phyloP scores from a whole-genome alignment of 352 stramenopile genomes.

The Peronospora belbahrii region DNA sequence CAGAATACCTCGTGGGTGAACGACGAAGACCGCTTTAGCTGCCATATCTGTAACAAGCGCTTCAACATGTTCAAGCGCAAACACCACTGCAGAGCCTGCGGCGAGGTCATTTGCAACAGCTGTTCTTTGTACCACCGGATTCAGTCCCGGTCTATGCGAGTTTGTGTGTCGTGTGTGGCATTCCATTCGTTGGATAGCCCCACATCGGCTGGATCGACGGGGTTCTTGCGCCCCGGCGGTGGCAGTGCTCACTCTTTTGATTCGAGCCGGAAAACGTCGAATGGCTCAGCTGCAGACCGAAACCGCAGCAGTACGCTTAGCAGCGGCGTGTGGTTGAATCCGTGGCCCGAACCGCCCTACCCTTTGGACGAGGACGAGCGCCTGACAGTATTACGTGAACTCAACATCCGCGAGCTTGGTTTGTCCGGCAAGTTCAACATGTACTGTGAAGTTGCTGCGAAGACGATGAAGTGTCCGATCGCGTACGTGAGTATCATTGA shows the following conservation, averaged over 20 bases:
- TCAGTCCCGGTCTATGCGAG: constrained; percentile 76
- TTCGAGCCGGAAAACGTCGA: constrained; percentile 57
- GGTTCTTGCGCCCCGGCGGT: constrained; percentile 25
- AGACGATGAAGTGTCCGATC: constrained; percentile 86
- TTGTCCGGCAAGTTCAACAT: constrained; percentile 81
- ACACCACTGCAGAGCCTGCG: constrained; percentile 79
- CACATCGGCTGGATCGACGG: constrained; percentile 46
- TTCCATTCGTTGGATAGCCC: constrained; percentile 79
- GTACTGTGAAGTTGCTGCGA: constrained; percentile 80
- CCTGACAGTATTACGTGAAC: constrained; percentile 54
- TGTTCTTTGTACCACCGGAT: constrained; percentile 82
- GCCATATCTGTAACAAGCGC: constrained; percentile 84
- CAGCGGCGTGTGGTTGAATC: constrained; percentile 62
- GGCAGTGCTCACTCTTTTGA: constrained; percentile 28
- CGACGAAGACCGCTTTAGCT: constrained; percentile 78
- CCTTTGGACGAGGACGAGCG: constrained; percentile 75
- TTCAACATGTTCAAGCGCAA: constrained; percentile 87
- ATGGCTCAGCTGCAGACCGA: constrained; percentile 26
- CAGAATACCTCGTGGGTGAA: constrained; percentile 82
- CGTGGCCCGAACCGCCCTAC: constrained; percentile 77
- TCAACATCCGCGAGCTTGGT: constrained; percentile 73
- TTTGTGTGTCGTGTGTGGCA: constrained; percentile 77
- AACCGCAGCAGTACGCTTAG: constrained; percentile 51
- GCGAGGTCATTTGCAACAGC: constrained; percentile 81
- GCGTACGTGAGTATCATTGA: constrained; percentile 84